Evolutionary conservation across 306 rosid genomes (phyloP).

Genomic region (Rosa chinensis): DNA sequence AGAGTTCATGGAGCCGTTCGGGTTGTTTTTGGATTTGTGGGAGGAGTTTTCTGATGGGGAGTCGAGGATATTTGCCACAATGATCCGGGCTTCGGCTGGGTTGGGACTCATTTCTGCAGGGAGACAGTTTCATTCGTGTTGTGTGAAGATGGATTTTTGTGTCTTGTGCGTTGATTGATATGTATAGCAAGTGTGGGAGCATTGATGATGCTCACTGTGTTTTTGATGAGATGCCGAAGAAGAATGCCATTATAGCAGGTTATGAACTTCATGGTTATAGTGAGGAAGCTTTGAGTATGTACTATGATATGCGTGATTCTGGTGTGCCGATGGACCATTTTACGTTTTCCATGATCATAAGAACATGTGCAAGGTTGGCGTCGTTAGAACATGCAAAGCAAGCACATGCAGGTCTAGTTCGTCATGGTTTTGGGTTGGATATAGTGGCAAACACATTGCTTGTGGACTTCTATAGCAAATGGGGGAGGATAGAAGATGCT

Average conservation of each 20-base stretch:
- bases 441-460: constrained; percentile 77
- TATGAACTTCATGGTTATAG: too few species aligned
- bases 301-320: too few species aligned
- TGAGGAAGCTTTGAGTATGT: too few species aligned
- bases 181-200: constrained; percentile 84
- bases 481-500: constrained; percentile 84
- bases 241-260: constrained; percentile 10
- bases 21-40: constrained; percentile 60
- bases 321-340: too few species aligned
- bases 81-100: constrained; percentile 74
- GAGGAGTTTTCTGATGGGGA: constrained; percentile 53
- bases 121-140: constrained; percentile 70
- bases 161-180: constrained; percentile 76
- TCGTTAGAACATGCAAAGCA: constrained; percentile 75
- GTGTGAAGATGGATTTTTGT: constrained; percentile 64
- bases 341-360: too few species aligned
- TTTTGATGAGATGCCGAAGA: constrained; percentile 72
- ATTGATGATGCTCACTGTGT: constrained; percentile 76
- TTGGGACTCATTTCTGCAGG: constrained; percentile 53
- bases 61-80: constrained; percentile 53
- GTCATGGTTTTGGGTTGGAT: constrained; percentile 74
- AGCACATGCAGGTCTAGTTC: constrained; percentile 84
- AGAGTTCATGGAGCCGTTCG: constrained; percentile 54
- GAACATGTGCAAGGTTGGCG: too few species aligned
- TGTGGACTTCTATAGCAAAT: constrained; percentile 88